These are phyloP conservation scores for Passiflora organensis DNA, from an alignment of 345 rosid species.

Conservation along the genomic window DNA sequence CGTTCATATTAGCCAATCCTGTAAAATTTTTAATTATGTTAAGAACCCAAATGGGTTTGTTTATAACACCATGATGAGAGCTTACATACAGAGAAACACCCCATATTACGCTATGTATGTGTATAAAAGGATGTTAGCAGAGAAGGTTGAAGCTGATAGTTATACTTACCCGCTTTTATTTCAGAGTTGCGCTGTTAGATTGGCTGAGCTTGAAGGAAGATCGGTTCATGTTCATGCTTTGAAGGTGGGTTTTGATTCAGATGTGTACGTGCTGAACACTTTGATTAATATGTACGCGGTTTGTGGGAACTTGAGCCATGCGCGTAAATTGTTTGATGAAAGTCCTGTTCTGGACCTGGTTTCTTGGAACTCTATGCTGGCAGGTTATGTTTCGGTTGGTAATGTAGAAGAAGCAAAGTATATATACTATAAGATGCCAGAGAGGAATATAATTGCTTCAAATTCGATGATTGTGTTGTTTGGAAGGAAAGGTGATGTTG, in stretches of 20 bases:
- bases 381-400: slow-evolving; percentile 40
- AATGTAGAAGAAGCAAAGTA: slow-evolving; percentile 40
- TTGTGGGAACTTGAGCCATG: slow-evolving; percentile 33
- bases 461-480: slow-evolving; percentile 58
- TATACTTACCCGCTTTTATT: slow-evolving; percentile 46
- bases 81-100: slow-evolving; percentile 24
- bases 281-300: slow-evolving; percentile 44
- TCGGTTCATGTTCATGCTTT: slow-evolving; percentile 40
- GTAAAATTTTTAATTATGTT: slow-evolving; percentile 29
- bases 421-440: slow-evolving; percentile 41
- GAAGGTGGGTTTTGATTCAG: slow-evolving; percentile 39
- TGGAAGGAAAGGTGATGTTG: slow-evolving; percentile 38
- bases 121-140: slow-evolving; percentile 41
- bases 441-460: slow-evolving; percentile 44
- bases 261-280: slow-evolving; percentile 47
- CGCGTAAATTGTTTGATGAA: slow-evolving; percentile 45
- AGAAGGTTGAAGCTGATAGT: slow-evolving; percentile 32
- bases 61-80: slow-evolving; percentile 50
- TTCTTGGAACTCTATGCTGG: slow-evolving; percentile 59
- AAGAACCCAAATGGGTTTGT: slow-evolving; percentile 43
- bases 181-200: slow-evolving; percentile 39
- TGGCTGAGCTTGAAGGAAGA: slow-evolving; percentile 36
- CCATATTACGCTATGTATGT: slow-evolving; percentile 29
- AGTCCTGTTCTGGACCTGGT: slow-evolving; percentile 43
- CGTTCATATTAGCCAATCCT: slow-evolving; percentile 27